Evolutionary conservation across 2,329 filamentous ascomycete species (phyloP).

Genomic region (Penicillium sp.): DNA sequence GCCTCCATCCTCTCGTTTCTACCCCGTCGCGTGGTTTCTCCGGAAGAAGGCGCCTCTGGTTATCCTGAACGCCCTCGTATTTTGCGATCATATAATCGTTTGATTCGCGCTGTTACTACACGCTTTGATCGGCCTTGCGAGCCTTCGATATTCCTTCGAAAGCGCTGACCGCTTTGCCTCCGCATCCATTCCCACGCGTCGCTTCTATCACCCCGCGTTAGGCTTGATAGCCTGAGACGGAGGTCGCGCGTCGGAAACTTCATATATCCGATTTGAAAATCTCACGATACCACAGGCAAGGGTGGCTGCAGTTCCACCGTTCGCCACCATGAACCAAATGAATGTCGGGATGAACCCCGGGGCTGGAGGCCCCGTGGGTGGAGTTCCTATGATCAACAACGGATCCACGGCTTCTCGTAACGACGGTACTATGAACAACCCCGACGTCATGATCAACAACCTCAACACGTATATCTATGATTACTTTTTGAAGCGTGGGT

Average conservation of each 20-base stretch:
- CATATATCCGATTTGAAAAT: constrained; percentile 22
- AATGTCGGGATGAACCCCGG: constrained; percentile 52
- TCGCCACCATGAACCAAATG: constrained; percentile 47
- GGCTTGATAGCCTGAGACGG: constrained; percentile 23
- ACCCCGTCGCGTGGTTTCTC: constrained; percentile 17
- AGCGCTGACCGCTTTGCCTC: constrained; percentile 17
- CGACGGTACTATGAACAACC: constrained; percentile 33
- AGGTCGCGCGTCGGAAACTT: constrained; percentile 27
- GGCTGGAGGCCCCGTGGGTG: constrained; percentile 49
- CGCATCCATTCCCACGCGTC: constrained; percentile 11
- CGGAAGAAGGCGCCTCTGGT: constrained; percentile 8
- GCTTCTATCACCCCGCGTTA: constrained; percentile 21
- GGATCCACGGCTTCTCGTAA: constrained; percentile 39
- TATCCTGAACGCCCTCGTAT: constrained; percentile 1
- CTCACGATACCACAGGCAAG: constrained; percentile 25
- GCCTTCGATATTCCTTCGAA: constrained; percentile 2
- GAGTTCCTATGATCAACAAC: constrained; percentile 50
- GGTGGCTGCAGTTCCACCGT: constrained; percentile 29
- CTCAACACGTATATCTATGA: constrained; percentile 62
- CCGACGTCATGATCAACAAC: constrained; percentile 33
- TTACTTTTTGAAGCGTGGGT: constrained; percentile 72
- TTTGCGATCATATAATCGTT: constrained; percentile 3
- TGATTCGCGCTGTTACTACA: constrained; percentile 5
- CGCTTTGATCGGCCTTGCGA: constrained; percentile 1
- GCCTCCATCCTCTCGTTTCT: constrained; percentile 9